Conservation (phyloP, 371 early-diverging fungal species). For the Actinomortierella ambigua region DNA sequence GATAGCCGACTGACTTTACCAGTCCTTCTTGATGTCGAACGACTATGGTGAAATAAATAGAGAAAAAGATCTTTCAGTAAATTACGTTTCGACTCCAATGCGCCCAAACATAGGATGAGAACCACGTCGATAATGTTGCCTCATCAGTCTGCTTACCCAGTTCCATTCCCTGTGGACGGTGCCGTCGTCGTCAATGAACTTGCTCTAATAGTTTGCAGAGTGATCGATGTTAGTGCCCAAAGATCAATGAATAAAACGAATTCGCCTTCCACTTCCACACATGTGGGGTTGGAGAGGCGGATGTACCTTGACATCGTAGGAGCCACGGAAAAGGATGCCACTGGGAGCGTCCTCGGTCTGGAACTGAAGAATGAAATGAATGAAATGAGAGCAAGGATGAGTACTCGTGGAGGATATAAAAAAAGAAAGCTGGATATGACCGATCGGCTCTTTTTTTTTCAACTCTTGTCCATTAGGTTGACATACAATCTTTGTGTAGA, state of each 20-base stretch:
- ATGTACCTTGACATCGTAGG: constrained; percentile 71
- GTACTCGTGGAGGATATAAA: background rate
- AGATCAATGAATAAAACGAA: no score
- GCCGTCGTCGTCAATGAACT: constrained; percentile 68
- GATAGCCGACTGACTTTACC: no score
- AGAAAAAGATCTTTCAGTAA: background rate
- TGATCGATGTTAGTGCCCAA: background rate
- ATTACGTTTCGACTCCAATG: no score
- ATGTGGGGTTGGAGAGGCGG: no score
- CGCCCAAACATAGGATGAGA: no score
- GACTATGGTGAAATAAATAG: no score
- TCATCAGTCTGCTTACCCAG: no score
- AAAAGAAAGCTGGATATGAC: background rate
- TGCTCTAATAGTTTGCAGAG: constrained; percentile 13
- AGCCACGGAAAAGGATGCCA: constrained; percentile 91
- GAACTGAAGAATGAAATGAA: constrained; percentile 57
- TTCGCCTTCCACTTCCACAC: no score
- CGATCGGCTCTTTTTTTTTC: no score
- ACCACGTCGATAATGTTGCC: no score
- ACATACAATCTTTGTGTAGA: constrained; percentile 42
- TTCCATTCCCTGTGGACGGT: constrained; percentile 65
- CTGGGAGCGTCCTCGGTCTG: constrained; percentile 85
- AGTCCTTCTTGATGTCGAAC: constrained; percentile 74
- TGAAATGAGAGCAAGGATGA: background rate
- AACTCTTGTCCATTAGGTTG: background rate